Conservation (phyloP, 768 basidiomycete species). For the Mycena kentingensis region DNA sequence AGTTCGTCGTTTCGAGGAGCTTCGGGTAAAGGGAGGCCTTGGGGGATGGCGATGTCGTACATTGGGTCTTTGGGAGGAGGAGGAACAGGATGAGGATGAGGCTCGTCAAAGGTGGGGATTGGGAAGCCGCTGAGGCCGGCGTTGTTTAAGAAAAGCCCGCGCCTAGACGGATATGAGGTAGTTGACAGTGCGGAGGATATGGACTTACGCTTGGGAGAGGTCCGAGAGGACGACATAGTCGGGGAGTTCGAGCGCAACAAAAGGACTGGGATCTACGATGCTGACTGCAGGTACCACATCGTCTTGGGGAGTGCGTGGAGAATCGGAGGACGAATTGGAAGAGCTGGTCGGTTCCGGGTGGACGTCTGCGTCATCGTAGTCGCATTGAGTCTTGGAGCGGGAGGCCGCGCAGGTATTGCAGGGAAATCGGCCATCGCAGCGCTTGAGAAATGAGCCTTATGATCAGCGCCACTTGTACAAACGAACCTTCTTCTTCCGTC, state of each 20-base stretch:
- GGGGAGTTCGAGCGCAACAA: neutral
- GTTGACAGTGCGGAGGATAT: neutral
- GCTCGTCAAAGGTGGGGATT: no score
- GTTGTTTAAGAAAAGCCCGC: neutral
- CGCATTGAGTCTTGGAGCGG: constrained; percentile 7
- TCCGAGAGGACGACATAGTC: neutral
- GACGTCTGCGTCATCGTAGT: constrained; percentile 5
- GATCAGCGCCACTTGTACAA: neutral
- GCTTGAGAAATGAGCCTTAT: neutral
- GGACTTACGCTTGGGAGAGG: neutral
- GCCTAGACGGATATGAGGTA: neutral
- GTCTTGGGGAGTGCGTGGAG: neutral
- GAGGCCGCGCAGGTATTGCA: constrained; percentile 8
- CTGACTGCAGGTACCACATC: neutral
- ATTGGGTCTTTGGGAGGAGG: neutral
- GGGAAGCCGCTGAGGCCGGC: neutral
- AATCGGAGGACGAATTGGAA: neutral
- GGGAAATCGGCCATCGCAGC: constrained; percentile 12
- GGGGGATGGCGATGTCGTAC: neutral
- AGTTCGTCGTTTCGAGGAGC: constrained; percentile 1
- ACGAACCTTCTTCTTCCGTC: constrained; percentile 17
- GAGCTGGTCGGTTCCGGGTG: neutral
- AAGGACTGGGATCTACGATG: neutral
- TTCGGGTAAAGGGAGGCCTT: neutral
- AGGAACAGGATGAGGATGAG: no score